These are phyloP conservation scores for Pichia sp. DNA, from an alignment of 1,139 yeast species.

Conservation along the genomic window DNA sequence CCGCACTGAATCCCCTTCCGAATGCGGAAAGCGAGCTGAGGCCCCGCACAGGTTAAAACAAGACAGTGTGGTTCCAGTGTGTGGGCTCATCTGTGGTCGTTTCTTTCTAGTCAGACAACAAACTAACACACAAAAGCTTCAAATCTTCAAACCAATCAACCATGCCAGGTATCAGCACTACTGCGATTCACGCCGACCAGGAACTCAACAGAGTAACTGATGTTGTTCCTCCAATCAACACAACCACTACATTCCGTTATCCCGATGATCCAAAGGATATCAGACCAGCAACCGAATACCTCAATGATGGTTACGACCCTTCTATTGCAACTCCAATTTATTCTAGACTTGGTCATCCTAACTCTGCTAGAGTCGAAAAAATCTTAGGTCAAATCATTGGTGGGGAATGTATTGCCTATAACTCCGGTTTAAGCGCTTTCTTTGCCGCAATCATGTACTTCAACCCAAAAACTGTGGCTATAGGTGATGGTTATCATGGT, in stretches of 20 bases:
- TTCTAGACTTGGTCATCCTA: constrained; percentile 72
- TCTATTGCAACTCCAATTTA: constrained; percentile 39
- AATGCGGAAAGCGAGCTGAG: no score
- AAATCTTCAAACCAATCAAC: no score
- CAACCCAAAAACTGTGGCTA: constrained; percentile 69
- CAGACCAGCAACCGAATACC: constrained; percentile 34
- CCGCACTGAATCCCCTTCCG: neutral
- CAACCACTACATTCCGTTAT: constrained; percentile 73
- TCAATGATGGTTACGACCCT: constrained; percentile 28
- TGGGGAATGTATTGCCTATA: constrained; percentile 57
- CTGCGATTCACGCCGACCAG: constrained; percentile 58
- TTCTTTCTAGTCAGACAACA: no score
- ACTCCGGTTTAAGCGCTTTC: constrained; percentile 78
- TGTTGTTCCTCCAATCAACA: constrained; percentile 75
- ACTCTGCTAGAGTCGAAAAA: constrained; percentile 59
- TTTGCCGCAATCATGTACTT: constrained; percentile 64
- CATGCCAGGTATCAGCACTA: constrained; percentile 46
- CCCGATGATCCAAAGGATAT: constrained; percentile 48
- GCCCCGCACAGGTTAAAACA: no score
- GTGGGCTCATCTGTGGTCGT: no score
- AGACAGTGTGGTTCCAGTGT: no score
- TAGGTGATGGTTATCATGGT: constrained; percentile 85
- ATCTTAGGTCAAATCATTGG: constrained; percentile 54
- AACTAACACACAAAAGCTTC: no score
- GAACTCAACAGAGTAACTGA: constrained; percentile 38